Evolutionary conservation across 345 rosid genomes (phyloP).

Genomic region (Aegle marmelos): DNA sequence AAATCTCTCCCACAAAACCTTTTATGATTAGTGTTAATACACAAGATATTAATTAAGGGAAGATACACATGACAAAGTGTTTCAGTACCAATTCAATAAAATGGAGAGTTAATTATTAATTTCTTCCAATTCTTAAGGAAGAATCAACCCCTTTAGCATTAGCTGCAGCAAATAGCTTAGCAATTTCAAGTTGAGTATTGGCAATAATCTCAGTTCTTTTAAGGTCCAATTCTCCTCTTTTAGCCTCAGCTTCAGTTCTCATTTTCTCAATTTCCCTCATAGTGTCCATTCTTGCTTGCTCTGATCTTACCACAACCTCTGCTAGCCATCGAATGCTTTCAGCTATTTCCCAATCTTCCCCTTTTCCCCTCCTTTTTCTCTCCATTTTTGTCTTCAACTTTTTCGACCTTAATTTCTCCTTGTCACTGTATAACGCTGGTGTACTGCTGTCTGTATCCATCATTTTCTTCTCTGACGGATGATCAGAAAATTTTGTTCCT

Average conservation of each 20-base stretch:
- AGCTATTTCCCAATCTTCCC: slow-evolving; percentile 61
- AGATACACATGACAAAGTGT: not conserved
- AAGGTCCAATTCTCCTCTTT: slow-evolving; percentile 82
- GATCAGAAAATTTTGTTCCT: slow-evolving; percentile 44
- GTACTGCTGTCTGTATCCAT: slow-evolving; percentile 85
- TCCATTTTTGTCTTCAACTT: slow-evolving; percentile 46
- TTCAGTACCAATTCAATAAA: not conserved
- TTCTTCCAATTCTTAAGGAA: slow-evolving; percentile 82
- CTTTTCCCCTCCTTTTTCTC: slow-evolving; percentile 42
- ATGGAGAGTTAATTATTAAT: slow-evolving; percentile 12
- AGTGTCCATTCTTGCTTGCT: slow-evolving; percentile 83
- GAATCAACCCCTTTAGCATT: slow-evolving; percentile 58
- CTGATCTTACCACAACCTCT: slow-evolving; percentile 77
- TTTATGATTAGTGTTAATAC: slow-evolving; percentile 1
- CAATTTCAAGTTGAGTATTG: slow-evolving; percentile 87
- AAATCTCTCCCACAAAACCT: not conserved
- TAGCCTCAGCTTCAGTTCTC: slow-evolving; percentile 87
- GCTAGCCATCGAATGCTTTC: slow-evolving; percentile 87
- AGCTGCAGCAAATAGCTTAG: slow-evolving; percentile 65
- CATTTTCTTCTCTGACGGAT: slow-evolving; percentile 47
- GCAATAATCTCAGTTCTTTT: slow-evolving; percentile 91
- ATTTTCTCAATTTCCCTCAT: slow-evolving; percentile 84
- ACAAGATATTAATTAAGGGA: not conserved
- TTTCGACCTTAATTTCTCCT: slow-evolving; percentile 36
- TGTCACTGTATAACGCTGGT: slow-evolving; percentile 62